Conservation (phyloP, 768 basidiomycete species). For the Leccinum ochraceum region DNA sequence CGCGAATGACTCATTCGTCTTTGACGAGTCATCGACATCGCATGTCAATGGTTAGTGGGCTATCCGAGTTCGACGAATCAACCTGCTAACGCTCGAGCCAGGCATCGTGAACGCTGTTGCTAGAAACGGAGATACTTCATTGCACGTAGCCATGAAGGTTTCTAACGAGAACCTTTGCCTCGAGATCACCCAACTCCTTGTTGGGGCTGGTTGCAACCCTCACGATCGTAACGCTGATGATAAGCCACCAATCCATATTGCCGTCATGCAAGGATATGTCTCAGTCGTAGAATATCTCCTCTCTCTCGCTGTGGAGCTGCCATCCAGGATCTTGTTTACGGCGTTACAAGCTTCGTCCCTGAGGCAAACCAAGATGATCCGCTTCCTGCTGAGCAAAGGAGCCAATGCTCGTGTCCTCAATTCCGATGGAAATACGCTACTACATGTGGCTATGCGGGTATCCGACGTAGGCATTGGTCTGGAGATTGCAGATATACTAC, state of each 20-base stretch:
- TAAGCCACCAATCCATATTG: background rate
- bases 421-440: too few species aligned
- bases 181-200: background rate
- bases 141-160: too few species aligned
- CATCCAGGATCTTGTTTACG: background rate
- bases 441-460: too few species aligned
- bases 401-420: too few species aligned
- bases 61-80: rapidly evolving
- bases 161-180: background rate
- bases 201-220: background rate
- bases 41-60: background rate
- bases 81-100: background rate
- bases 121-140: too few species aligned
- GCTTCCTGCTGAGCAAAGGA: background rate
- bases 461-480: too few species aligned
- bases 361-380: slow-evolving; percentile 1
- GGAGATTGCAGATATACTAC: too few species aligned
- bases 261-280: background rate
- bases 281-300: background rate
- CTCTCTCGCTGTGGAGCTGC: background rate
- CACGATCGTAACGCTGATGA: background rate
- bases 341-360: background rate
- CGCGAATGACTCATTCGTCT: background rate
- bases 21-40: too few species aligned
- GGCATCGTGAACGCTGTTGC: background rate